phyloP scores from a whole-genome alignment of 345 rosid genomes.

The Salix koriyanagi region DNA sequence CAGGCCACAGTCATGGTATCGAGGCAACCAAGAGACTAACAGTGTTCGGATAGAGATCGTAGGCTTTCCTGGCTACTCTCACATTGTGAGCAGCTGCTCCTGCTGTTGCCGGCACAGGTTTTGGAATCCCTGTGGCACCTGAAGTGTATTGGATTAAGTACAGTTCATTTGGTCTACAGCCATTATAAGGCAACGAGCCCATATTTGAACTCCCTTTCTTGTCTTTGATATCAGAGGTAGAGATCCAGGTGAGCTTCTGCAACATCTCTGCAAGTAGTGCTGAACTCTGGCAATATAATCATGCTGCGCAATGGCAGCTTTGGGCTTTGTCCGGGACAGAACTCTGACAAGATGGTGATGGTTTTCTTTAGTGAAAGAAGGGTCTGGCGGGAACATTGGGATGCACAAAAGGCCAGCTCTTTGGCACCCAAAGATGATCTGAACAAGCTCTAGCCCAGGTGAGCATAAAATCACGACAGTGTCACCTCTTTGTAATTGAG shows the following conservation, averaged over 20 bases:
- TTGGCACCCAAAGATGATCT: slow-evolving; percentile 53
- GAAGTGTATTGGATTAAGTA: slow-evolving; percentile 67
- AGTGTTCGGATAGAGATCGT: slow-evolving; percentile 50
- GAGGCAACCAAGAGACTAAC: slow-evolving; percentile 58
- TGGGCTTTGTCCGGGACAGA: slow-evolving; percentile 52
- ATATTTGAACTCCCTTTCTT: neutral
- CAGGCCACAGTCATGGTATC: slow-evolving; percentile 65
- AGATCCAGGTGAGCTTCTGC: slow-evolving; percentile 39
- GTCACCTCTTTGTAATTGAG: slow-evolving; percentile 34
- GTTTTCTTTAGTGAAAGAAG: slow-evolving; percentile 28
- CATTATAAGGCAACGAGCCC: slow-evolving; percentile 13
- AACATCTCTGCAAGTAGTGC: slow-evolving; percentile 35
- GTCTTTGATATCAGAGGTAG: slow-evolving; percentile 32
- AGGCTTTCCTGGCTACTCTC: slow-evolving; percentile 52
- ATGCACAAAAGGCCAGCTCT: slow-evolving; percentile 50
- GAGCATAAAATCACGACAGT: slow-evolving; percentile 43
- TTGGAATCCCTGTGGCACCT: slow-evolving; percentile 62
- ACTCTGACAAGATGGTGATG: slow-evolving; percentile 45
- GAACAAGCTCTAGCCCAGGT: slow-evolving; percentile 49
- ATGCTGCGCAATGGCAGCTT: slow-evolving; percentile 48
- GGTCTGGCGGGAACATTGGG: slow-evolving; percentile 47
- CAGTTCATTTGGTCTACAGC: slow-evolving; percentile 41
- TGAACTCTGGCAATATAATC: slow-evolving; percentile 31
- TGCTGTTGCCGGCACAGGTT: slow-evolving; percentile 54
- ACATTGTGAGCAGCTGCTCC: slow-evolving; percentile 70